Evolutionary conservation across 75 land plant genomes (phyloP).

Genomic region (Pinus albicaulis): DNA sequence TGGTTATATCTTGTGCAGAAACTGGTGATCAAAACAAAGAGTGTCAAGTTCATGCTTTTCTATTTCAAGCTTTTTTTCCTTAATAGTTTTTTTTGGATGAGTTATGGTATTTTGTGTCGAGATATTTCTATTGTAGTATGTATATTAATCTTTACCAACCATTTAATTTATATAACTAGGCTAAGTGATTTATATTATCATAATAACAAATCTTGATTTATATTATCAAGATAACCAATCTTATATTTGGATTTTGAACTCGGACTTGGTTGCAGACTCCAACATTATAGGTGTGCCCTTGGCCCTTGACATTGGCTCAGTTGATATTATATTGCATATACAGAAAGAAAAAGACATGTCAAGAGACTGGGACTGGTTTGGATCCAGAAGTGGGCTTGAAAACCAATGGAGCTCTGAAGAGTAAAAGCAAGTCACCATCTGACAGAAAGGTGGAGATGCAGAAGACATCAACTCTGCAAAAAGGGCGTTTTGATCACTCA

Average conservation of each 20-base stretch:
- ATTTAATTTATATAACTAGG: too few relatives aligned
- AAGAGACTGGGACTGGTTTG: background rate
- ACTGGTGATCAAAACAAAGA: constrained; percentile 46
- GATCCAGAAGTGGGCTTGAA: background rate
- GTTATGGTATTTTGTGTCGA: constrained; percentile 37
- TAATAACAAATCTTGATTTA: background rate
- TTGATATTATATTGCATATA: constrained; percentile 45
- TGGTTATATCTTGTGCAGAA: constrained; percentile 22
- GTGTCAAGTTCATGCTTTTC: constrained; percentile 69
- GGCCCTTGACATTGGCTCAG: constrained; percentile 45
- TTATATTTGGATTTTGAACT: too few relatives aligned
- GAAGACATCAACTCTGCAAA: background rate
- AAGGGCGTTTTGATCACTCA: constrained; percentile 10
- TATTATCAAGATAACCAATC: too few relatives aligned
- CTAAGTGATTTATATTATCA: too few relatives aligned
- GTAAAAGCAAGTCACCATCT: background rate
- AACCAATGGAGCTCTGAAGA: background rate
- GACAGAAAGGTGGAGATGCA: background rate
- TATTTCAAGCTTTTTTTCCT: constrained; percentile 40
- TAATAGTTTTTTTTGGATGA: constrained; percentile 45
- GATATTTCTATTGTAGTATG: constrained; percentile 35
- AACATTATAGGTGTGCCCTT: constrained; percentile 58
- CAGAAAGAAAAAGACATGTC: constrained; percentile 13
- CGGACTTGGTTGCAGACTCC: constrained; percentile 33
- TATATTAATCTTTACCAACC: too few relatives aligned